Percentiles rank a stretch among this genome's conserved stretches.
These are phyloP conservation scores for Smallanthus sonchifolius DNA, from an alignment of 129 eudicot genomes.

Conservation along the genomic window DNA sequence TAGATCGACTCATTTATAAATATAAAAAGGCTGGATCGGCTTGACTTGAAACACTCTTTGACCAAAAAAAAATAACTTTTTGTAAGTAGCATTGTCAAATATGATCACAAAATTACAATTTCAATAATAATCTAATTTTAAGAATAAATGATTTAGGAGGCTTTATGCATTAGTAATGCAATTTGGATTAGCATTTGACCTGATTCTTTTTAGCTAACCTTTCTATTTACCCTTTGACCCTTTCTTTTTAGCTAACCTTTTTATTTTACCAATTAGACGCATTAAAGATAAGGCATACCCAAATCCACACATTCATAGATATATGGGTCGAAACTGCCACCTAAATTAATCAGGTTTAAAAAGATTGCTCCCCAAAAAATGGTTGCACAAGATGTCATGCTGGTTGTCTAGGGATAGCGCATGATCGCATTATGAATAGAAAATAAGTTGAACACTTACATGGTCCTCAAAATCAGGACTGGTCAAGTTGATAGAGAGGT, in stretches of 20 bases:
- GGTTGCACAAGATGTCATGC: not conserved
- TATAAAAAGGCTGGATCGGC: not conserved
- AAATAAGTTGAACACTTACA: constrained; percentile 43
- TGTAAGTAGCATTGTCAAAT: not conserved
- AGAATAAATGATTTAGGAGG: not conserved
- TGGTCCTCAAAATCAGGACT: constrained; percentile 96
- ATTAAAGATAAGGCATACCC: not conserved
- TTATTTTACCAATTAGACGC: not conserved
- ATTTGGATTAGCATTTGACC: not conserved
- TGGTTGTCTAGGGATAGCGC: not conserved
- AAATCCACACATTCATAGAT: not conserved
- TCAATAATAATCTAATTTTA: not conserved
- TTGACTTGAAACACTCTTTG: not conserved
- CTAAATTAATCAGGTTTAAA: not conserved
- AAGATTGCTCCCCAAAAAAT: not conserved
- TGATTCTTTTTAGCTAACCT: not conserved
- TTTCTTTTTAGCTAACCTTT: not conserved
- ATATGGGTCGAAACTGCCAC: not conserved
- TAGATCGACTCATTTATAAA: not conserved
- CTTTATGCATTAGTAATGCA: not conserved
- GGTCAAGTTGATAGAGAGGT: constrained; percentile 86
- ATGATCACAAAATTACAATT: not conserved
- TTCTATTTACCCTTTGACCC: not conserved
- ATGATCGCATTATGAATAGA: not conserved
- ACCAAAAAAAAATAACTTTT: not conserved